Conservation (phyloP, 768 basidiomycete genomes). For the Mycena sanguinolenta region DNA sequence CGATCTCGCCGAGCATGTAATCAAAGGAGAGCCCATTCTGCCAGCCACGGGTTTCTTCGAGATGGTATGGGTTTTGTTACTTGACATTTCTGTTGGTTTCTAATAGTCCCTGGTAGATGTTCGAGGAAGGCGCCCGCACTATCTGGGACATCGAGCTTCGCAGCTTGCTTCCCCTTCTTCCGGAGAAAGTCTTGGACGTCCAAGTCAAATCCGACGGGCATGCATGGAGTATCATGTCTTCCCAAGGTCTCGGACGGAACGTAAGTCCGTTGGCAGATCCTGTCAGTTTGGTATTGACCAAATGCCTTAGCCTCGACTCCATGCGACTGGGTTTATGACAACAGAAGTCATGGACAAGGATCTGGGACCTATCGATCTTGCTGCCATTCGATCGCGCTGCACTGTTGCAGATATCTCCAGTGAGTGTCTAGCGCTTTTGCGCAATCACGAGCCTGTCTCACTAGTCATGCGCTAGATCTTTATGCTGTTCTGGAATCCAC, state of each 20-base stretch:
- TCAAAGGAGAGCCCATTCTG: constrained; percentile 55
- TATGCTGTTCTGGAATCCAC: constrained; percentile 38
- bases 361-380: constrained; percentile 19
- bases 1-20: constrained; percentile 55
- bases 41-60: constrained; percentile 55
- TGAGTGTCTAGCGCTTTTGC: neutral
- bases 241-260: constrained; percentile 26
- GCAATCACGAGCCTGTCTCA: neutral
- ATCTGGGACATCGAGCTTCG: constrained; percentile 43
- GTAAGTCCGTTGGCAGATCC: constrained; percentile 5
- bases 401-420: constrained; percentile 18
- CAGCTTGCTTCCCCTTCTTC: constrained; percentile 41
- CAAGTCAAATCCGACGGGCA: constrained; percentile 37
- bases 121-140: constrained; percentile 33
- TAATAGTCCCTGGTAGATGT: constrained; percentile 37
- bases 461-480: constrained; percentile 28
- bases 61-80: constrained; percentile 42
- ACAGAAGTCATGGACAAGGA: constrained; percentile 14
- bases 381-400: constrained; percentile 17
- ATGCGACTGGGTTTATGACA: constrained; percentile 37
- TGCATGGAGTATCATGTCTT: constrained; percentile 25
- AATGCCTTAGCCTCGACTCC: constrained; percentile 22
- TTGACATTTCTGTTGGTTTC: constrained; percentile 24
- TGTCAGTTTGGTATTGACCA: neutral
- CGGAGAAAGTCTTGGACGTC: constrained; percentile 38